Base-by-base conservation (phyloP, 1,284 basidiomycete species). In the Ustilago cynodontis region DNA sequence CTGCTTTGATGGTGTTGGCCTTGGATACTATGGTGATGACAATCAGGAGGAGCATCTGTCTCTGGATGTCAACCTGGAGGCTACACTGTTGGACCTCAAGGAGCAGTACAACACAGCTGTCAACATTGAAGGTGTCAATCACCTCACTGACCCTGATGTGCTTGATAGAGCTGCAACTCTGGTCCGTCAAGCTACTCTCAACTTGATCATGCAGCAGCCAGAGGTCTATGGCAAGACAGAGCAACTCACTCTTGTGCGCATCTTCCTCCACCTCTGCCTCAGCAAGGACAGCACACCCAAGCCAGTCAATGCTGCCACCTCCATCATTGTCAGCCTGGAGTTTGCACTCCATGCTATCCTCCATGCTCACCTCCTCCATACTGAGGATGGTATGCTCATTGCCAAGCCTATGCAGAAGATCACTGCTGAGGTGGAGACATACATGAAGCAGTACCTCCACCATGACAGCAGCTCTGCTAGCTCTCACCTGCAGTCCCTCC, bases 241-340 rank as follows among this genome's bases (percentile, higher is more conserved):
- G 16, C n/a, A n/a, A 2, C 31, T 53, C 9, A 16, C 51, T 5
- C 31, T 53, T 14, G 31, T 53, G 18, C 28, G 31, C 9, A 20
- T 20, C 18, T 53, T 53, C 51, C 51, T 53, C n/a, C 51, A 53
- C 31, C 51, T 53, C n/a, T 53, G 51, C 51, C 28, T 53, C 29
- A 35, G 14, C n/a, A 16, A 8, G 6, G 29, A 53, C 22, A 31
- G 51, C 51, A 53, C 51, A 53, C 18, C 31, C n/a, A 35, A 31
- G 31, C n/a, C 31, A 20, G 51, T 35, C 51, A 53, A 35, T 53
- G 51, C 31, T 18, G 51, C 51, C 7, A 53, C 51, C 28, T 53
- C 51, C 18, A 35, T 33, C 14, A 16, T 53, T 16, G 51, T 35
- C 28, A 33, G 13, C 31, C 7, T 53, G 14, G 51, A 53, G 31